Base-by-base conservation (phyloP, 164 flowering plant species). In the Euptelea pleiosperma region DNA sequence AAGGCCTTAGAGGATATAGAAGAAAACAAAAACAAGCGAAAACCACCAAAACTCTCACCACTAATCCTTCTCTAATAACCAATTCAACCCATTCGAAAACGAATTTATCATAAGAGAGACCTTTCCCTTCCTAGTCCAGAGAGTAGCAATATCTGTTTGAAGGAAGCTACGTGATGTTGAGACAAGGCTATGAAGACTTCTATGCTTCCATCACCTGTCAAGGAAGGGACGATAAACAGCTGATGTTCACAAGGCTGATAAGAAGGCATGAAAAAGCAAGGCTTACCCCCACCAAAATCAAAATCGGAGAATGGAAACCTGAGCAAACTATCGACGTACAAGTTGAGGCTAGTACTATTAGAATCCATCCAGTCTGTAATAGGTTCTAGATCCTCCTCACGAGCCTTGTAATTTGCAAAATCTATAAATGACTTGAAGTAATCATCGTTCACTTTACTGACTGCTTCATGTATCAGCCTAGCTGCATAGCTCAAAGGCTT, bases 241-340 rank as follows among this genome's bases (percentile, higher is more conserved):
- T 47, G 22, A 11, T 66, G 66, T 11, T 67, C 61, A 0, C 49
- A 39, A 4, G 66, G 71, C 8, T 55, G 44, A 18, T 52, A 43
- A 0, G 66, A 18, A 6, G 71, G 71, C 11, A 61, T 47, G 35
- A 55, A 40, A 5, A 51, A 42, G 26, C 45, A 61, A 18, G 66
- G 71, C 15, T 24, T 48, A 15, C 71, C 71, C 2, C 51, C 46
- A 10, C 71, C 66, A 43, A 67, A 61, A 33, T 67, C 66, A 6
- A 61, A 43, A 2, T 50, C 58, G 18, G 40, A 30, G 25, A 67
- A 48, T 8, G 36, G 50, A 41, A 66, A 67, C 14, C 61, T 41
- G 44, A 61, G 15, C 66, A 58, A 67, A 35, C 62, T 67, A 12
- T 67, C 58, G 1, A 67, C 66, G 5, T 67, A 57, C 31, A 61